Base-by-base conservation (phyloP, 768 basidiomycete species). In the Podaxis mareebaensis region DNA sequence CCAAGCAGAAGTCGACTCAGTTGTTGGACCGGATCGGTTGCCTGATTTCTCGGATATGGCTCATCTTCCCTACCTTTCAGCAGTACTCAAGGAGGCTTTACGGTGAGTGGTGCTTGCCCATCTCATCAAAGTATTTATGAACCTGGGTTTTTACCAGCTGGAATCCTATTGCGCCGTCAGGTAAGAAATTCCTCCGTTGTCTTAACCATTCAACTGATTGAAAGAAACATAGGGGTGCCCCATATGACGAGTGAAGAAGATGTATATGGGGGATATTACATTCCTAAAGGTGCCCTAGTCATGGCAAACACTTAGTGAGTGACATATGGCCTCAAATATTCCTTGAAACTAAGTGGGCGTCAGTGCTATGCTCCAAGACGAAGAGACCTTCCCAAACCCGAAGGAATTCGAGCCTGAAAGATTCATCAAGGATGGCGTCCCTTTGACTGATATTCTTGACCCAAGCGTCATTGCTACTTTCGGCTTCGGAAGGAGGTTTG, bases 331-430 rank as follows among this genome's bases (percentile, higher is more conserved):
- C 28, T 15, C 36, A 4, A 7, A 15, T 42, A 42, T 26, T 22
- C 24, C 24, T 36, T 20, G 22, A 7, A 22, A 17, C 40, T 36
- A 17, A 39, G 12, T 58, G 11, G 38, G 22, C 4, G n/a, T 24
- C 61, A 75, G 73, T 70, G 67, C 71, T 30, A 76, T 78, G 33
- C 68, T 74, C n/a, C 76, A 75, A 17, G 73, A 79, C 60, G 71
- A 72, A 4, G 69, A 67, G 15, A 67, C 69, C 4, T 78, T 71
- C 54, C 71, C 71, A 3, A 67, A 78, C 44, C 77, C 76, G 1
- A 64, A 73, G n/a, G 64, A 55, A 13, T 79, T 79, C 65, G 64
- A 70, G 13, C 69, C 75, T 0, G 69, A 71, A 5, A 66, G 77
- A 30, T 76, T 72, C 60, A 42, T 76, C 39, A 65, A 66, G 17